phyloP scores from a whole-genome alignment of 2,329 filamentous ascomycete species.

The Drechslerella dactyloides region DNA sequence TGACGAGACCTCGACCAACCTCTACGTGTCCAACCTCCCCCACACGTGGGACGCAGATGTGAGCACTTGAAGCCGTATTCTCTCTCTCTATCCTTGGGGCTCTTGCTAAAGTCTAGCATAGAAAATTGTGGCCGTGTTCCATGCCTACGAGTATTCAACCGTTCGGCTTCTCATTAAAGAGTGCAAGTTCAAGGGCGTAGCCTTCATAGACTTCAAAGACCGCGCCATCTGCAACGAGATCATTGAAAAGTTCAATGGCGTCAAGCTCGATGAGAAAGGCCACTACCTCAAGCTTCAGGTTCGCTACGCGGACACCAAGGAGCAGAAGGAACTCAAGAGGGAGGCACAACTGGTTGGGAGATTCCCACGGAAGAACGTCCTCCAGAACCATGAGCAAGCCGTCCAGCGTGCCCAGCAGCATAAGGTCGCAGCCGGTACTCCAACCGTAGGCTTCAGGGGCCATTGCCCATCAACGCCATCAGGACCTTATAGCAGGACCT shows the following conservation, averaged over 20 bases:
- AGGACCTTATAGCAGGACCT: too few species aligned
- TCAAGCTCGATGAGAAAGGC: constrained; percentile 67
- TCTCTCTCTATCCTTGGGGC: constrained; percentile 21
- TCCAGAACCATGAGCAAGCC: constrained; percentile 54
- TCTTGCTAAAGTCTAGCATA: constrained; percentile 53
- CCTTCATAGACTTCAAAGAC: constrained; percentile 74
- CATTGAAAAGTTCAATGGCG: constrained; percentile 83
- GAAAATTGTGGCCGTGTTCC: constrained; percentile 35
- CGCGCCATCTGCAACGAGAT: constrained; percentile 90
- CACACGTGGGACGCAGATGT: constrained; percentile 90
- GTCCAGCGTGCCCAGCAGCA: too few species aligned
- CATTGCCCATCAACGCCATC: too few species aligned
- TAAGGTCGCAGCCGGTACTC: too few species aligned
- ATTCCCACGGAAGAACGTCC: constrained; percentile 64
- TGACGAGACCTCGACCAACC: constrained; percentile 86
- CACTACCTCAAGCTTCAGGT: constrained; percentile 88
- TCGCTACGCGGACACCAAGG: constrained; percentile 93
- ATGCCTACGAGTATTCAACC: constrained; percentile 3
- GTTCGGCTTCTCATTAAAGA: constrained; percentile 51
- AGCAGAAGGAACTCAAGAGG: constrained; percentile 95
- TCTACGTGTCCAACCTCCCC: constrained; percentile 97
- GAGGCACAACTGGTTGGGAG: constrained; percentile 93
- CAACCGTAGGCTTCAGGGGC: too few species aligned
- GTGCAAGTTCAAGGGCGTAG: constrained; percentile 8
- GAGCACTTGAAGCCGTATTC: constrained; percentile 59